These are phyloP conservation scores for Aegle marmelos DNA, from an alignment of 345 rosid genomes.

Conservation along the genomic window DNA sequence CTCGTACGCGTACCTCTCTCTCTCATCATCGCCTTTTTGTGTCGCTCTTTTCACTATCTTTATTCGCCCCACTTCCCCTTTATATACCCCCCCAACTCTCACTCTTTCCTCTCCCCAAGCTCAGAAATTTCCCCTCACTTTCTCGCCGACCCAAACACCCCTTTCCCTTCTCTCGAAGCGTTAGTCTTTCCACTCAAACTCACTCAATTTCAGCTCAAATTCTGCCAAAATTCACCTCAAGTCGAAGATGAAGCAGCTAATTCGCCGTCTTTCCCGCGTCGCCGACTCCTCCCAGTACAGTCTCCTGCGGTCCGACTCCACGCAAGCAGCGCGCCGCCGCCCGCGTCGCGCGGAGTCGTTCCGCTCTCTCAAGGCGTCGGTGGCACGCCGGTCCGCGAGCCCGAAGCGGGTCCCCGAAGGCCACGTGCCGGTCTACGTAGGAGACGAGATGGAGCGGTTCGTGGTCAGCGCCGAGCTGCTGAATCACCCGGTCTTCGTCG, in stretches of 20 bases:
- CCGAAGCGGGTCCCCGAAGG: constrained; percentile 62
- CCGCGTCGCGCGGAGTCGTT: constrained; percentile 24
- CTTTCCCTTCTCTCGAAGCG: background rate
- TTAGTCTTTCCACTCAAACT: background rate
- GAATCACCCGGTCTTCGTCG: constrained; percentile 78
- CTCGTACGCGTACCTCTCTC: constrained; percentile 38
- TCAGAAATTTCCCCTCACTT: background rate
- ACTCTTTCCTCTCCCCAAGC: background rate
- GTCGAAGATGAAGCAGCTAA: constrained; percentile 69
- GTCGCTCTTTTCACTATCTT: background rate
- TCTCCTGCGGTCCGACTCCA: constrained; percentile 57
- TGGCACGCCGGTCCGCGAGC: constrained; percentile 27
- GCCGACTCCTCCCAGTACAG: constrained; percentile 82
- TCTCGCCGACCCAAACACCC: constrained; percentile 13
- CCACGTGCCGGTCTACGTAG: constrained; percentile 86
- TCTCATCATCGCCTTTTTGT: constrained; percentile 33
- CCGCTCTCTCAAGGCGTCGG: constrained; percentile 13
- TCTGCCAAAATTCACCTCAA: background rate
- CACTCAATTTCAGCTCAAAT: background rate
- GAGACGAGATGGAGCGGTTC: constrained; percentile 94
- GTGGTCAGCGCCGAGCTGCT: constrained; percentile 78
- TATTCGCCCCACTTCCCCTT: background rate
- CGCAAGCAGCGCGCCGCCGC: constrained; percentile 16
- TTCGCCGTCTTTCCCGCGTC: constrained; percentile 85
- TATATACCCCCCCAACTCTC: constrained; percentile 13